Conservation (phyloP, 257 asterid species). For the Parsonsia alboflavescens region DNA sequence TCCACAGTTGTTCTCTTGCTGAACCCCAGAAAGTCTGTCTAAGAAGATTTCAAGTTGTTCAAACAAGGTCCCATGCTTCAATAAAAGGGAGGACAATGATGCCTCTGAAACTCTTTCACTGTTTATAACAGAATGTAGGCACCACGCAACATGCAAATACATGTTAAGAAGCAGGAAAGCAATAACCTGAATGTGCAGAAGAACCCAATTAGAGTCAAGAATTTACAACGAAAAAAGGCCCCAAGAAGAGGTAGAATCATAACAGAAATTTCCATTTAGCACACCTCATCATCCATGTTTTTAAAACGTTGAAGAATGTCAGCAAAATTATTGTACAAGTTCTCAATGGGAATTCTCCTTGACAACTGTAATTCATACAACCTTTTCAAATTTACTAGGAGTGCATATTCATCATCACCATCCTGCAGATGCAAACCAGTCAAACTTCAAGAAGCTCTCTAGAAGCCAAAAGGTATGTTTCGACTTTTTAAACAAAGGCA, state of each 20-base stretch:
- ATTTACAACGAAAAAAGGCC: neutral
- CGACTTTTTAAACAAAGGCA: no score
- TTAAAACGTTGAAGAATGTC: constrained; percentile 61
- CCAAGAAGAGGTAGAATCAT: neutral
- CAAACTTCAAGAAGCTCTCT: constrained; percentile 10
- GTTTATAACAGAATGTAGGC: constrained; percentile 55
- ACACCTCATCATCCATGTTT: constrained; percentile 82
- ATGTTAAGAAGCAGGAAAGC: constrained; percentile 85
- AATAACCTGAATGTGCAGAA: constrained; percentile 54
- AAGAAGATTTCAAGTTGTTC: constrained; percentile 72
- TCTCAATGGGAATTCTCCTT: constrained; percentile 53
- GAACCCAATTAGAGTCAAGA: neutral
- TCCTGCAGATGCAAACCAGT: constrained; percentile 47
- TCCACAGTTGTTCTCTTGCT: constrained; percentile 38
- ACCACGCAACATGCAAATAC: constrained; percentile 90
- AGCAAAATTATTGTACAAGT: constrained; percentile 60
- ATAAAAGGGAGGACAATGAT: constrained; percentile 50
- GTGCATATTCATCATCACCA: constrained; percentile 88
- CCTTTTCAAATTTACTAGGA: constrained; percentile 87
- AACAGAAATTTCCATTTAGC: constrained; percentile 13
- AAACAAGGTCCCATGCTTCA: constrained; percentile 66
- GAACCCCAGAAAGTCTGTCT: constrained; percentile 30
- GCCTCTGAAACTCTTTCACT: constrained; percentile 68
- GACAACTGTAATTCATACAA: constrained; percentile 80
- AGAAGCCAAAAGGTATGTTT: constrained; percentile 2